Evolutionary conservation across 2,329 filamentous ascomycete genomes (phyloP).

Genomic region (Fusarium verrucosum): DNA sequence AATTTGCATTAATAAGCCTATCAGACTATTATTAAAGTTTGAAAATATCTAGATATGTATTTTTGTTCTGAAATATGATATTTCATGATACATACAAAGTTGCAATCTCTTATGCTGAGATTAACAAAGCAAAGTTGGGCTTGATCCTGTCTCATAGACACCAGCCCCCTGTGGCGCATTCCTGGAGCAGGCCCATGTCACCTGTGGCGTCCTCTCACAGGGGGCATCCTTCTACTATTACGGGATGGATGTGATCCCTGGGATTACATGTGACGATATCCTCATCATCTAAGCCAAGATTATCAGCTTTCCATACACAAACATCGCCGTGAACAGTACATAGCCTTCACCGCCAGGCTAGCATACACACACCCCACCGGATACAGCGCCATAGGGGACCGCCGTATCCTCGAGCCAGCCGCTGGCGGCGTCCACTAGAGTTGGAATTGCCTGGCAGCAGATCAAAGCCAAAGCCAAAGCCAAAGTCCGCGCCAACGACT

Average conservation of each 20-base stretch:
- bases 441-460: conserved; percentile 32
- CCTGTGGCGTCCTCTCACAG: conserved; percentile 18
- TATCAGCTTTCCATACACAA: background rate
- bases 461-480: conserved; percentile 9
- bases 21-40: no score
- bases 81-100: no score
- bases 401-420: conserved; percentile 22
- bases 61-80: no score
- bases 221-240: background rate
- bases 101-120: no score
- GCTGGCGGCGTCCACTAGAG: conserved; percentile 34
- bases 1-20: no score
- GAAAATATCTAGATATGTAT: no score
- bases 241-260: conserved; percentile 1
- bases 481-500: conserved; percentile 2
- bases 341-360: background rate
- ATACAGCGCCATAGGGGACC: conserved; percentile 25
- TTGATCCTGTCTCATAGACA: background rate
- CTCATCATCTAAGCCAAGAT: conserved; percentile 9
- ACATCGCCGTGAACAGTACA: background rate
- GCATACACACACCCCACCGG: background rate
- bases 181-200: background rate
- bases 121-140: background rate
- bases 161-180: conserved; percentile 27
- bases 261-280: conserved; percentile 30